Evolutionary conservation across 169 alveolate genomes (phyloP), one percentile per base, ranked within the genome.

Genomic region (Condylostoma magnum): DNA sequence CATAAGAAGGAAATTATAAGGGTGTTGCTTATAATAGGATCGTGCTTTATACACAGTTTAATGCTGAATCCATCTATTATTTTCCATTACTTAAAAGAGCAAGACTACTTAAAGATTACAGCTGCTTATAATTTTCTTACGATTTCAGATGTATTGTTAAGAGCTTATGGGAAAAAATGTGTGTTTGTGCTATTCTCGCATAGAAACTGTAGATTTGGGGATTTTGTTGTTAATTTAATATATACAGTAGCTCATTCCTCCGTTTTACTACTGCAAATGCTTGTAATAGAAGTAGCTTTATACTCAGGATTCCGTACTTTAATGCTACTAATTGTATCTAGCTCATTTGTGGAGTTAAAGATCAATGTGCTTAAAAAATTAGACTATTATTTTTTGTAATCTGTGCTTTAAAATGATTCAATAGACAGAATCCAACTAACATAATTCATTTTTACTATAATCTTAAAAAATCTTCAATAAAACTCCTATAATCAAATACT

Each of bases 261-360:
- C 1, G 56, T 38, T 27, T 27, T 37, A 41, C 15, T 12, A 8
- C 10, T 60, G 31, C 56, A 52, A 8, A 8, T 60, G 28, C 36
- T 55, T 60, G 71, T 60, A n/a, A 38, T 60, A 20, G 71, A 60
- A 60, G 71, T 60, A n/a, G 71, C 71, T 36, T 37, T 60, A n/a
- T 15, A 60, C 28, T 60, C 71, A 2, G 43, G 71, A 2, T 8
- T 10, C 18, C 43, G n/a, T 27, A 60, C 25, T 37, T 38, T 60
- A 55, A 10, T 60, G 12, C 30, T 60, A 12, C 38, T 60, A 27
- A 15, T 60, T 12, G 18, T 60, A 6, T 38, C 71, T 37, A 38
- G 33, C 15, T 30, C 57, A n/a, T 60, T 41, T 38, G 71, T 60
- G 46, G 57, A 60, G 56, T 8, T 60, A 18, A 60, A 60, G 43